Percentiles rank a stretch among this genome's conserved stretches.
Evolutionary conservation across 2,329 filamentous ascomycete species (phyloP).

Genomic region (Penicillium nordicum): DNA sequence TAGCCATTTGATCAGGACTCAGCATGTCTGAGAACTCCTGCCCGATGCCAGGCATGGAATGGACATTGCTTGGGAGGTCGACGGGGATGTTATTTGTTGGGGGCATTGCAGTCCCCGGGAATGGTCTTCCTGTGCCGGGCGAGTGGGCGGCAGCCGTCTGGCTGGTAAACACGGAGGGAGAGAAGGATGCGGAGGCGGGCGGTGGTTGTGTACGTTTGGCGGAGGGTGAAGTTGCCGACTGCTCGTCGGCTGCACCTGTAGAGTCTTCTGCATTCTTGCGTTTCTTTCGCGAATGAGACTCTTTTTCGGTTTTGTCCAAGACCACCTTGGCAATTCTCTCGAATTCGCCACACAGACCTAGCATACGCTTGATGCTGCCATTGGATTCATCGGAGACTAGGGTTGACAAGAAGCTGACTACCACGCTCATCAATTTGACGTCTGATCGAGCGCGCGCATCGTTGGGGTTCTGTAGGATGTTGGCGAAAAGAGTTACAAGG

Average conservation of each 20-base stretch:
- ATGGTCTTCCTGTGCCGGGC: constrained; percentile 20
- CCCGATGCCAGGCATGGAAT: constrained; percentile 29
- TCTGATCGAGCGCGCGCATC: constrained; percentile 86
- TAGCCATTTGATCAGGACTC: constrained; percentile 34
- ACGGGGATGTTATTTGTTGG: constrained; percentile 21
- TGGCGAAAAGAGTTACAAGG: constrained; percentile 90
- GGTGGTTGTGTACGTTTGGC: constrained; percentile 26
- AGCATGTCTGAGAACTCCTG: constrained; percentile 40
- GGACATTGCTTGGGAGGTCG: constrained; percentile 26
- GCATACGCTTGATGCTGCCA: constrained; percentile 88
- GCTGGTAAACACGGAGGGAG: constrained; percentile 26
- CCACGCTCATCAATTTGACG: constrained; percentile 83
- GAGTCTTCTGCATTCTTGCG: constrained; percentile 64
- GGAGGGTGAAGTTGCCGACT: constrained; percentile 19
- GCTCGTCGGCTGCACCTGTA: constrained; percentile 19
- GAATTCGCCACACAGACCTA: constrained; percentile 92
- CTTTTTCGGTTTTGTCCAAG: constrained; percentile 86
- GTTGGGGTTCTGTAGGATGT: constrained; percentile 91
- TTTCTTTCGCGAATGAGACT: constrained; percentile 75
- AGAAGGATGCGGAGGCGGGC: constrained; percentile 22
- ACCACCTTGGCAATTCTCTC: constrained; percentile 89
- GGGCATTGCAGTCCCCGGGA: constrained; percentile 25
- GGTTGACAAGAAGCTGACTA: constrained; percentile 87
- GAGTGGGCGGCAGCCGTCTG: constrained; percentile 16
- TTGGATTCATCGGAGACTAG: constrained; percentile 86